Percentiles rank a stretch among this genome's conserved stretches.
Evolutionary conservation across 257 asterid genomes (phyloP).

Genomic region (Anisodus acutangulus): DNA sequence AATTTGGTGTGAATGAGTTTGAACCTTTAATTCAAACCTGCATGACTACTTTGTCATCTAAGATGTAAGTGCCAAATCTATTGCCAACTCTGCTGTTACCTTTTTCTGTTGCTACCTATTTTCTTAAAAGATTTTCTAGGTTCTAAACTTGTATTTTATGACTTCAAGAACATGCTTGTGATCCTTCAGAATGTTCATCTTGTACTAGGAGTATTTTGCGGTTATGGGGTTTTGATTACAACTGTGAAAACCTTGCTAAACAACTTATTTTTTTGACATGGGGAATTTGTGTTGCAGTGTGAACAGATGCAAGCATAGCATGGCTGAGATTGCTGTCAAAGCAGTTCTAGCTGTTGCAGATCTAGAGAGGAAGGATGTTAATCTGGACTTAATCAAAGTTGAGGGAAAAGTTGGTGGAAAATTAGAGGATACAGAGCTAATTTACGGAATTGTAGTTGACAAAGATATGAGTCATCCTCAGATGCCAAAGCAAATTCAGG

Average conservation of each 20-base stretch:
- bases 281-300: conserved; percentile 59
- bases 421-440: conserved; percentile 85
- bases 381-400: conserved; percentile 86
- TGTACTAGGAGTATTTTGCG: neutral
- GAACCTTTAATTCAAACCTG: conserved; percentile 85
- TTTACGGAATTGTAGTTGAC: conserved; percentile 83
- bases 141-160: neutral
- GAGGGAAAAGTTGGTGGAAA: conserved; percentile 96
- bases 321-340: conserved; percentile 93
- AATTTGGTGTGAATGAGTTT: conserved; percentile 50
- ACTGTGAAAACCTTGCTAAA: neutral
- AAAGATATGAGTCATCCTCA: conserved; percentile 98
- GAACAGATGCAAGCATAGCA: conserved; percentile 81
- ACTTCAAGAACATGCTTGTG: neutral
- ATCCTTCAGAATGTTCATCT: neutral
- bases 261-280: conserved; percentile 1
- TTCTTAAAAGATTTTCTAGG: neutral
- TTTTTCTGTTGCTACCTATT: neutral
- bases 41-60: conserved; percentile 91
- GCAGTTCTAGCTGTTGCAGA: conserved; percentile 98
- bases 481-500: conserved; percentile 89
- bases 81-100: neutral
- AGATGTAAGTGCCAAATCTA: conserved; percentile 66
- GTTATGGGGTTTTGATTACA: neutral
- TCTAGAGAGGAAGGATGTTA: conserved; percentile 91